Evolutionary conservation across 805 yeast species (phyloP).

Genomic region (Candida morakotiae): DNA sequence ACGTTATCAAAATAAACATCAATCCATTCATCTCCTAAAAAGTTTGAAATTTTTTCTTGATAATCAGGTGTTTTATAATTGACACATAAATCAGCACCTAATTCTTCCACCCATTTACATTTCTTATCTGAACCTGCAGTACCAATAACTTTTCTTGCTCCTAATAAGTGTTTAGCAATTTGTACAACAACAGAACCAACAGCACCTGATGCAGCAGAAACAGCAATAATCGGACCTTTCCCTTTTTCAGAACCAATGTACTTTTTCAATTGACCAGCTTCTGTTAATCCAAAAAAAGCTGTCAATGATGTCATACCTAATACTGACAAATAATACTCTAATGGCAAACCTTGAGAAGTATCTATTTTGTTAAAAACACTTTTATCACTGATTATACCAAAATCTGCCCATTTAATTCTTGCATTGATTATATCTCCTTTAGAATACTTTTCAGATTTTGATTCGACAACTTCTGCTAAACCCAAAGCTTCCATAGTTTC

Average conservation of each 20-base stretch:
- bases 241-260: constrained; percentile 13
- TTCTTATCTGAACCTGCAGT: constrained; percentile 61
- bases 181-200: constrained; percentile 61
- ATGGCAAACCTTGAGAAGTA: constrained; percentile 21
- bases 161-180: constrained; percentile 48
- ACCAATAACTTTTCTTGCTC: constrained; percentile 55
- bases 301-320: constrained; percentile 59
- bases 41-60: constrained; percentile 18
- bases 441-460: constrained; percentile 34
- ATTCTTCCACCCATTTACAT: constrained; percentile 45
- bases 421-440: constrained; percentile 33
- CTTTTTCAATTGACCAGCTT: constrained; percentile 42
- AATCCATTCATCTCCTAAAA: constrained; percentile 43
- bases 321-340: constrained; percentile 42
- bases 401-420: constrained; percentile 45
- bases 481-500: constrained; percentile 45
- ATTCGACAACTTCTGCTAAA: constrained; percentile 45
- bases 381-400: constrained; percentile 28
- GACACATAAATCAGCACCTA: constrained; percentile 49
- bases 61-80: constrained; percentile 45
- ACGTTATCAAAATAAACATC: constrained; percentile 60
- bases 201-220: constrained; percentile 73
- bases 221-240: constrained; percentile 42
- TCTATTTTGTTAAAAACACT: constrained; percentile 26
- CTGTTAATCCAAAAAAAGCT: constrained; percentile 52